A percentile compares a stretch with the other conserved stretches of the same genome.
Evolutionary conservation across 345 rosid species (phyloP).

Genomic region (Durio zibethinus): DNA sequence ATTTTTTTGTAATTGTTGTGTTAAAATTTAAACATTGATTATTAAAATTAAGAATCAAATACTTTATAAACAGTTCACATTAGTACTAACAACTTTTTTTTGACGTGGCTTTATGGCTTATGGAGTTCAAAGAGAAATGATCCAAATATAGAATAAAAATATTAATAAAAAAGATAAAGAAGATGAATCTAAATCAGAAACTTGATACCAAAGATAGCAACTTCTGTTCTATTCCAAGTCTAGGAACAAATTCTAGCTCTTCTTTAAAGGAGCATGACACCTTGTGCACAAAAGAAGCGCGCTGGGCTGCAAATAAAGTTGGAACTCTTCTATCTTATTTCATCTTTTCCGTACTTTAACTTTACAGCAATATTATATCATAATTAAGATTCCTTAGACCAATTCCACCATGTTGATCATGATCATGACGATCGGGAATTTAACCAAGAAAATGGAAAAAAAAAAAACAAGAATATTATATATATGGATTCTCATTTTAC

Average conservation of each 20-base stretch:
- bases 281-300: constrained; percentile 36
- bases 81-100: no score
- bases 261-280: constrained; percentile 24
- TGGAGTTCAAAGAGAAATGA: no score
- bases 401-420: not conserved
- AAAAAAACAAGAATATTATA: not conserved
- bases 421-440: not conserved
- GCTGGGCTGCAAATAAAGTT: not conserved
- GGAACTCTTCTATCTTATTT: constrained; percentile 4
- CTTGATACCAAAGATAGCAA: constrained; percentile 17
- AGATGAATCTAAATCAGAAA: not conserved
- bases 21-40: no score
- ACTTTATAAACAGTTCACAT: no score
- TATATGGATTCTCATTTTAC: not conserved
- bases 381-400: constrained; percentile 12
- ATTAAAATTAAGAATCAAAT: no score
- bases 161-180: not conserved
- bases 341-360: constrained; percentile 21
- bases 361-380: constrained; percentile 16
- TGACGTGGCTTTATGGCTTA: no score
- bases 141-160: not conserved
- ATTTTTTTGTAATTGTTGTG: no score
- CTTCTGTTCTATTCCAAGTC: not conserved
- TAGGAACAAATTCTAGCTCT: constrained; percentile 14
- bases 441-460: not conserved